Percentiles rank a stretch among this genome's conserved stretches.
Evolutionary conservation across 352 stramenopile genomes (phyloP).

Genomic region (Elongisporangium anandrum): DNA sequence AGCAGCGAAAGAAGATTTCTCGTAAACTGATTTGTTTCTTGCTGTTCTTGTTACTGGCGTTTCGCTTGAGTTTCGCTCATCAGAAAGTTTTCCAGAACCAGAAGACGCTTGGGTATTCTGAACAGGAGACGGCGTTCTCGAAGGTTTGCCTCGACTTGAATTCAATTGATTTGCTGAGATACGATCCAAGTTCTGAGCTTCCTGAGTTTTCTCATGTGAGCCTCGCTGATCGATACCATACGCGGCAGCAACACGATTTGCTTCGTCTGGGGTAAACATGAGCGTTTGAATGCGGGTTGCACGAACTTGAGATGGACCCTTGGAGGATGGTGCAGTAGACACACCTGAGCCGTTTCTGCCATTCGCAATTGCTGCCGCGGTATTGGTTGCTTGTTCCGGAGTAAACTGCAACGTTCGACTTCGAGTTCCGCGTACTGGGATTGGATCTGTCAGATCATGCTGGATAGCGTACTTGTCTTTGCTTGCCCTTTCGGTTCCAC

Average conservation of each 20-base stretch:
- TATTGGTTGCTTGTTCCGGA: background rate
- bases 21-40: background rate
- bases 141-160: background rate
- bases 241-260: background rate
- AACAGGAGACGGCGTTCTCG: background rate
- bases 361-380: background rate
- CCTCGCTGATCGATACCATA: background rate
- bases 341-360: background rate
- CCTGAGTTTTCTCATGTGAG: background rate
- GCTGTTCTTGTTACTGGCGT: background rate
- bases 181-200: background rate
- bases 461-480: background rate
- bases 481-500: background rate
- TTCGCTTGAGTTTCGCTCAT: background rate
- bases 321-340: background rate
- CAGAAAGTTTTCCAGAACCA: background rate
- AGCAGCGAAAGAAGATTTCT: background rate
- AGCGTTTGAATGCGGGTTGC: background rate
- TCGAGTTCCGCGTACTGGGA: background rate
- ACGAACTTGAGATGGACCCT: background rate
- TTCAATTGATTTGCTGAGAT: background rate
- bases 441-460: background rate
- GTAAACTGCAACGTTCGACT: background rate
- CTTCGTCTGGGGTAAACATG: background rate
- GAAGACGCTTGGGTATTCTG: background rate